phyloP scores from a whole-genome alignment of 2,329 filamentous ascomycete genomes.

The Venturia effusa region DNA sequence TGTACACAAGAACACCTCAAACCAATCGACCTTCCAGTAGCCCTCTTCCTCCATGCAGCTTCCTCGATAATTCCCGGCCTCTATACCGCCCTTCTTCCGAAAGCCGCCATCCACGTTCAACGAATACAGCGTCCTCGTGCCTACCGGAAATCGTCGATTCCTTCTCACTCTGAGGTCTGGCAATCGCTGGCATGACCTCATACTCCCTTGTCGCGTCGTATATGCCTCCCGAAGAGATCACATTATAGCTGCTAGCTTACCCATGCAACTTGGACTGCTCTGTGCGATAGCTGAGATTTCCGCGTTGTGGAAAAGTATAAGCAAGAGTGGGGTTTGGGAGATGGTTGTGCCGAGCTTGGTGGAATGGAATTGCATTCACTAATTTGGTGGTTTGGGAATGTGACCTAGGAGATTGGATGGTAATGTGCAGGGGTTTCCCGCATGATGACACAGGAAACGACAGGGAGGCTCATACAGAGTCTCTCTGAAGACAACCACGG shows the following conservation, averaged over 20 bases:
- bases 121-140: neutral
- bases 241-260: neutral
- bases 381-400: neutral
- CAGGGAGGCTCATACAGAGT: neutral
- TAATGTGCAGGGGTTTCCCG: neutral
- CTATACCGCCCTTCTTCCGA: neutral
- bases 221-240: slow-evolving; percentile 9
- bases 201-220: neutral
- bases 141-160: neutral
- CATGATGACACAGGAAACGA: neutral
- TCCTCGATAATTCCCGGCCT: neutral
- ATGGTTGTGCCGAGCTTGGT: too few relatives aligned
- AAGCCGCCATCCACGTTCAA: neutral
- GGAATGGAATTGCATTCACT: too few relatives aligned
- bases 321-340: neutral
- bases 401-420: slow-evolving; percentile 5
- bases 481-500: neutral
- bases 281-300: neutral
- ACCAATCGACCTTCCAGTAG: slow-evolving; percentile 1
- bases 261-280: neutral
- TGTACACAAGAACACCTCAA: slow-evolving; percentile 7
- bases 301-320: neutral
- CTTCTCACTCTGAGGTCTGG: neutral
- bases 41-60: neutral
- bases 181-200: neutral